These are phyloP conservation scores for Schizophyllum amplum DNA, from an alignment of 1,284 basidiomycete genomes.

Conservation along the genomic window DNA sequence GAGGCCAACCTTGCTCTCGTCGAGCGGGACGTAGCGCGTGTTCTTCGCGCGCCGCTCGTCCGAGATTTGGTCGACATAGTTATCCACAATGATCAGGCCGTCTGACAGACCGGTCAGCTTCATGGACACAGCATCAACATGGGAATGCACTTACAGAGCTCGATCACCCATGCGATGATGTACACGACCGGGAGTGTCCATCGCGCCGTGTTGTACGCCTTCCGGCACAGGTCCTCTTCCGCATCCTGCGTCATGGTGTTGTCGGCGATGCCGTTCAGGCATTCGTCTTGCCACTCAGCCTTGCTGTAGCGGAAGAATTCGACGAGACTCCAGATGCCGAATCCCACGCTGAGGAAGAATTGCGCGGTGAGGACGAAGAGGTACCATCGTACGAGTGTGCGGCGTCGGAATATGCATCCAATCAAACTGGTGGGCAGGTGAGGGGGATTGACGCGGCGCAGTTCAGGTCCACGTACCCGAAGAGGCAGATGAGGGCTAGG, in stretches of 20 bases:
- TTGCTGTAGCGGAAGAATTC: constrained; percentile 33
- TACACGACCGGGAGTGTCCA: constrained; percentile 30
- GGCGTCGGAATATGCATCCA: constrained; percentile 38
- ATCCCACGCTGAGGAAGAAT: constrained; percentile 36
- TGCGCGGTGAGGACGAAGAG: constrained; percentile 35
- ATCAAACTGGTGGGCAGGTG: constrained; percentile 29
- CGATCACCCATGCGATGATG: constrained; percentile 36
- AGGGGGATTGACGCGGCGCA: not conserved
- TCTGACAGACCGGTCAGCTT: constrained; percentile 18
- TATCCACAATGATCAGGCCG: constrained; percentile 34
- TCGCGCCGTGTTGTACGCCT: constrained; percentile 26
- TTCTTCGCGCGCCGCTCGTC: constrained; percentile 31
- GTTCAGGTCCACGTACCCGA: constrained; percentile 35
- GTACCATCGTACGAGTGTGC: constrained; percentile 40
- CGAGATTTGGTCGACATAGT: constrained; percentile 38
- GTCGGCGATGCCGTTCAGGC: constrained; percentile 25
- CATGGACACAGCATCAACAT: constrained; percentile 1
- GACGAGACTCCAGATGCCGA: constrained; percentile 38
- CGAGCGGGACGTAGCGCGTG: constrained; percentile 1
- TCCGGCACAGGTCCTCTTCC: constrained; percentile 20
- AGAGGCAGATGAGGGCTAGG: constrained; percentile 37
- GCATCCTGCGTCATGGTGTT: constrained; percentile 17
- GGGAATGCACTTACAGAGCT: constrained; percentile 35
- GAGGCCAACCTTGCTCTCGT: not conserved
- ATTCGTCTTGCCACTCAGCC: constrained; percentile 23